Percentiles rank a stretch among this genome's conserved stretches.
These are phyloP conservation scores for Verticillium alfalfae DNA, from an alignment of 2,329 filamentous ascomycete genomes.

Conservation along the genomic window DNA sequence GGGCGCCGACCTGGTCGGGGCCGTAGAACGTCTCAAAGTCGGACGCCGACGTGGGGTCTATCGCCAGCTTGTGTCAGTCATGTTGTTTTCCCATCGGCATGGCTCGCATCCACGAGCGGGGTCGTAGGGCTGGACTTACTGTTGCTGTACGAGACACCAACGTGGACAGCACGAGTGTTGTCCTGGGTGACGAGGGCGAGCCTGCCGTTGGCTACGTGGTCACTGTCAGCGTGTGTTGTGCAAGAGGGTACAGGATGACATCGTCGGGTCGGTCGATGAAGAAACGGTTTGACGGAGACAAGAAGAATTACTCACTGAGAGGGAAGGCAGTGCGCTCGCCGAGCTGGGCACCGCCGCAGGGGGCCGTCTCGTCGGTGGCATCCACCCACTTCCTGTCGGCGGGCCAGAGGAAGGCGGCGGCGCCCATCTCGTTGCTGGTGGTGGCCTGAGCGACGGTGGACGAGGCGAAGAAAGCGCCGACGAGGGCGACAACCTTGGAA, in stretches of 20 bases:
- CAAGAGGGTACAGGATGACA: background rate
- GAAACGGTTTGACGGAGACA: too few species aligned
- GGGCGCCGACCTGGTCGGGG: slow-evolving; percentile 25
- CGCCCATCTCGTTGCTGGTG: slow-evolving; percentile 34
- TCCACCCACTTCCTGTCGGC: slow-evolving; percentile 50
- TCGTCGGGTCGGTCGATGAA: background rate
- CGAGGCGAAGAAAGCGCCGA: slow-evolving; percentile 7
- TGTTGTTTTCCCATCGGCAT: background rate
- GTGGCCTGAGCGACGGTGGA: slow-evolving; percentile 6
- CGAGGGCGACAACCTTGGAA: slow-evolving; percentile 7
- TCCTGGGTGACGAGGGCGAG: slow-evolving; percentile 52
- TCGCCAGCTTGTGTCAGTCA: background rate
- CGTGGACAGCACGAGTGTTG: slow-evolving; percentile 47
- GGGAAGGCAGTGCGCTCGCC: slow-evolving; percentile 52
- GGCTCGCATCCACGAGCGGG: too few species aligned
- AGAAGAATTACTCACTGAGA: slow-evolving; percentile 31
- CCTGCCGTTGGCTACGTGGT: slow-evolving; percentile 42
- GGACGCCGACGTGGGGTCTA: slow-evolving; percentile 30
- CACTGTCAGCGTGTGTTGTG: background rate
- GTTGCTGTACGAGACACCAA: slow-evolving; percentile 46
- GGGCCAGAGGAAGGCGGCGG: slow-evolving; percentile 58
- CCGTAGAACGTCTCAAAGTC: slow-evolving; percentile 34
- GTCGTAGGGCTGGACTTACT: slow-evolving; percentile 25
- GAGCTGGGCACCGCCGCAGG: slow-evolving; percentile 48
- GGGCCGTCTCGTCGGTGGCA: slow-evolving; percentile 47